phyloP scores from a whole-genome alignment of 805 yeast genomes.

The Barnettozyma sucrosica region DNA sequence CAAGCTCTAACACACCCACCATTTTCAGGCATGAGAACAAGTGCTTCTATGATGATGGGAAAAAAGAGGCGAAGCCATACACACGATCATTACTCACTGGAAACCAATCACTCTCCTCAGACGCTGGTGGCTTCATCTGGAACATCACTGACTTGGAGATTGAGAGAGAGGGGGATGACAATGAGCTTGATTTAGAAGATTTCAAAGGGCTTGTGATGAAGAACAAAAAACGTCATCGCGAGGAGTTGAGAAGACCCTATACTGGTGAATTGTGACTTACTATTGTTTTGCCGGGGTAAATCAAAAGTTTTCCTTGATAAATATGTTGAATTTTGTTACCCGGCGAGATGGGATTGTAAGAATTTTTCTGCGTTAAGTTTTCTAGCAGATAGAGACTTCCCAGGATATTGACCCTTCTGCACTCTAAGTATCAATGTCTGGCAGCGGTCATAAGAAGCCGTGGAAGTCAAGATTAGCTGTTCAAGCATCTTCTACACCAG shows the following conservation, averaged over 20 bases:
- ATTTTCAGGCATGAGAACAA: background rate
- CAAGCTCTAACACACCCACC: background rate
- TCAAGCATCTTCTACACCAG: background rate
- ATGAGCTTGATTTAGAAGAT: background rate
- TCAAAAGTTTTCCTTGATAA: background rate
- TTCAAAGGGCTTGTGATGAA: slow-evolving; percentile 1
- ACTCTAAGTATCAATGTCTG: background rate
- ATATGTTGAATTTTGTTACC: slow-evolving; percentile 5
- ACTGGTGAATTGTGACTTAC: background rate
- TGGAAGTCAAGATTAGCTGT: background rate
- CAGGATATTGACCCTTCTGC: background rate
- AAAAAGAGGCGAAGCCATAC: background rate
- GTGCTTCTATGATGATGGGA: background rate
- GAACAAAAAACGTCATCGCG: slow-evolving; percentile 3
- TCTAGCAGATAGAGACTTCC: background rate
- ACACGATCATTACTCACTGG: background rate
- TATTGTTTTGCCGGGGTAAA: background rate
- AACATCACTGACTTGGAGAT: slow-evolving; percentile 4
- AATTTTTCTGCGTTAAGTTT: background rate
- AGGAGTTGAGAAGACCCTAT: slow-evolving; percentile 4
- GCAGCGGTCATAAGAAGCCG: background rate
- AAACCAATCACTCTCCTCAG: background rate
- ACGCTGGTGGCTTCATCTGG: slow-evolving; percentile 1
- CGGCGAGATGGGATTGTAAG: slow-evolving; percentile 6
- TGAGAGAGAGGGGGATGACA: background rate